Conservation (phyloP, 129 eudicot species). For the Pittosporum tobira region DNA sequence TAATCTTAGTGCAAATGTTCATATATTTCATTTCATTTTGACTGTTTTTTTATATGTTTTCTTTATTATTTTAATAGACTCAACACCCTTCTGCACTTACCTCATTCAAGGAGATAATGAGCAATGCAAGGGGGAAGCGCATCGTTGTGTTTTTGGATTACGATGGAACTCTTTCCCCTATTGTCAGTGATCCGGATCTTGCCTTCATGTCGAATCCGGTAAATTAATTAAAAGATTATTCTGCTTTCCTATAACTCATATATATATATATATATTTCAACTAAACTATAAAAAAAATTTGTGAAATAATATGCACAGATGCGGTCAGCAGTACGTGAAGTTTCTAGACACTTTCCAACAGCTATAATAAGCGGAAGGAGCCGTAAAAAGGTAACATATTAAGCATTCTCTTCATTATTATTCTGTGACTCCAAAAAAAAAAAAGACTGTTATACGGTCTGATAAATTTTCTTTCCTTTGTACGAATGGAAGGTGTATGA, state of each 20-base stretch:
- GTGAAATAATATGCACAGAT: too few species aligned
- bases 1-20: neutral
- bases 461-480: too few species aligned
- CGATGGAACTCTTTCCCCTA: slow-evolving; percentile 82
- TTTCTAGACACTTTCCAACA: slow-evolving; percentile 63
- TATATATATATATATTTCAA: too few species aligned
- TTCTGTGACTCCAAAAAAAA: too few species aligned
- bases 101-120: slow-evolving; percentile 35
- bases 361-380: slow-evolving; percentile 86
- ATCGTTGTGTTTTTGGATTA: slow-evolving; percentile 68
- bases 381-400: slow-evolving; percentile 62
- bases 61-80: slow-evolving; percentile 19
- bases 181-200: slow-evolving; percentile 63
- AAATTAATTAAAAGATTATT: neutral
- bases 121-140: slow-evolving; percentile 35
- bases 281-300: too few species aligned
- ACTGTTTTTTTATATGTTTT: neutral
- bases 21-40: neutral
- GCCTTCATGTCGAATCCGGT: slow-evolving; percentile 88
- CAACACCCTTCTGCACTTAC: slow-evolving; percentile 67
- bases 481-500: slow-evolving; percentile 68
- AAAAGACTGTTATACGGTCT: too few species aligned
- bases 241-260: neutral
- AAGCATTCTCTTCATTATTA: too few species aligned
- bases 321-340: slow-evolving; percentile 64